Percentiles rank a stretch among this genome's conserved stretches.
Conservation (phyloP, 2,329 filamentous ascomycete genomes). For the Fusarium ramigenum region DNA sequence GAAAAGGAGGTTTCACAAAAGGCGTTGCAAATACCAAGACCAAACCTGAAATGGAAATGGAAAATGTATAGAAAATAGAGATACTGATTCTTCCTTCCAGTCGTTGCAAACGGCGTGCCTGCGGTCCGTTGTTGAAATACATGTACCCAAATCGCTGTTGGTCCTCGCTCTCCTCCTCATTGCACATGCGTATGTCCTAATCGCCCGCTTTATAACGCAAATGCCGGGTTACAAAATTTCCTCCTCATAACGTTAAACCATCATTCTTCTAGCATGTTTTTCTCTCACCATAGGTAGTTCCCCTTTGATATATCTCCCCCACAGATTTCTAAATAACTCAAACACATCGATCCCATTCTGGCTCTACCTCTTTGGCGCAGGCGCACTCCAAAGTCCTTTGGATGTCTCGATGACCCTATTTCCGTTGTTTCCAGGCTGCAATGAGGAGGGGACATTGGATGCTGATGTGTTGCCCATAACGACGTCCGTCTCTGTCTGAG, state of each 20-base stretch:
- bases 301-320: background rate
- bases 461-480: constrained; percentile 58
- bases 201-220: background rate
- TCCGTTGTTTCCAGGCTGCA: constrained; percentile 64
- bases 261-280: constrained; percentile 4
- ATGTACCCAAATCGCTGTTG: constrained; percentile 2
- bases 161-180: background rate
- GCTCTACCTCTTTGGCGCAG: constrained; percentile 41
- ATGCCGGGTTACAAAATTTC: background rate
- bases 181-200: background rate
- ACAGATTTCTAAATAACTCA: background rate
- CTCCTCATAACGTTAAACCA: background rate
- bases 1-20: background rate
- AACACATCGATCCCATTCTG: background rate
- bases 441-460: constrained; percentile 56
- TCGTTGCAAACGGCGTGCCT: constrained; percentile 27
- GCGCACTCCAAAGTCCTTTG: constrained; percentile 67
- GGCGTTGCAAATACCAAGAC: background rate
- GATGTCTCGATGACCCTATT: constrained; percentile 71
- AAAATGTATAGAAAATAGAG: constrained; percentile 5
- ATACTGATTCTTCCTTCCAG: background rate
- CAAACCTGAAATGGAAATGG: background rate
- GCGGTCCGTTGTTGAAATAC: constrained; percentile 20
- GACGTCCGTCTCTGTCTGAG: constrained; percentile 50
- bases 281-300: background rate